These are phyloP conservation scores for Venturiaceae sp. DNA, from an alignment of 2,329 filamentous ascomycete species.

Conservation along the genomic window DNA sequence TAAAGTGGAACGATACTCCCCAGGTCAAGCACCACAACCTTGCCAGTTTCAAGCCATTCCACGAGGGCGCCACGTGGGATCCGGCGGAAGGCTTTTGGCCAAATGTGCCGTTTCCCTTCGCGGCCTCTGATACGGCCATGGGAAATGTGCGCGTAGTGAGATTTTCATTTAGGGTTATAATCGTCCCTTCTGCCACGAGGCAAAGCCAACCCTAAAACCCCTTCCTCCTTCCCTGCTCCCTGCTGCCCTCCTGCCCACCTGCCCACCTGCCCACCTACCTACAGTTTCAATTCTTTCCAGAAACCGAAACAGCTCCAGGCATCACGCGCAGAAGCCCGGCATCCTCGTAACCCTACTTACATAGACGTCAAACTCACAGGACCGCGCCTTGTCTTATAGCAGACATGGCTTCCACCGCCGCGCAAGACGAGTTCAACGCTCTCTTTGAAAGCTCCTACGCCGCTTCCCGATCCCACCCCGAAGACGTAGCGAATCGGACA, in stretches of 20 bases:
- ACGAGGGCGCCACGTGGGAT: no score
- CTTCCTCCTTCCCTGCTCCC: not conserved
- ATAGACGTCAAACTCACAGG: not conserved
- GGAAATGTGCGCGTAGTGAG: no score
- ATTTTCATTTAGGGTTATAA: no score
- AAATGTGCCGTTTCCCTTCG: no score
- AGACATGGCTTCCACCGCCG: conserved; percentile 18
- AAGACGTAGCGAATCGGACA: conserved; percentile 24
- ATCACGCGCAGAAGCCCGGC: not conserved
- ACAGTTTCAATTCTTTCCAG: not conserved
- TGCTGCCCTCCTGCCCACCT: not conserved
- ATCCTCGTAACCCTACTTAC: not conserved
- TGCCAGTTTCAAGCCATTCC: no score
- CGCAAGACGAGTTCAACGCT: conserved; percentile 43
- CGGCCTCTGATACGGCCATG: no score
- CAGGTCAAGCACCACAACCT: no score
- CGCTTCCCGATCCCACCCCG: conserved; percentile 32
- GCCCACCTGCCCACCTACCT: not conserved
- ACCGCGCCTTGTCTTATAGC: not conserved
- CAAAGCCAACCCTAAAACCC: not conserved
- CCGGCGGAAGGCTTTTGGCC: no score
- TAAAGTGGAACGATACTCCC: no score
- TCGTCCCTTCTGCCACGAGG: no score
- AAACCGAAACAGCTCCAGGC: not conserved
- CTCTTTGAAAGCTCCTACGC: conserved; percentile 26